Base-by-base conservation (phyloP, 2,329 filamentous ascomycete species). In the Fusarium agapanthi region DNA sequence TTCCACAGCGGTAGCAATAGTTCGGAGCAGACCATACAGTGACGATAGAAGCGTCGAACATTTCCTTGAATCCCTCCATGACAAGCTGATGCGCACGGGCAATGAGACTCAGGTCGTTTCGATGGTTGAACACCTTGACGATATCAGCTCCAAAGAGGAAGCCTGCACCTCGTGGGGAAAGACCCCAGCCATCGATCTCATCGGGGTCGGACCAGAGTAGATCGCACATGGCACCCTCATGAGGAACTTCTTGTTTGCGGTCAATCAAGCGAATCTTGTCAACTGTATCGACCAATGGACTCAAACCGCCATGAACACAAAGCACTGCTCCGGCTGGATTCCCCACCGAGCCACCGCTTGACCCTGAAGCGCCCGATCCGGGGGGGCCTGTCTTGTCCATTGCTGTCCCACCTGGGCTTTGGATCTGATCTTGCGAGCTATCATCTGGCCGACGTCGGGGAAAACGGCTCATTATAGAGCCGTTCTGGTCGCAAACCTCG, bases 21-120 rank as follows among this genome's bases (percentile, higher is more conserved):
- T 98, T 98, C 2, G 95, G 95, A 15, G 95, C 95, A 2, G 93
- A 97, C 95, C 96, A 99, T n/a, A 99, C 96, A 0, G 96, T 99
- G 45, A 98, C 96, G 72, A 99, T 98, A 53, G 91, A 94, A 20
- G 91, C 92, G 80, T 97, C 94, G 79, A 98, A 99, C 95, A 98
- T 98, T 81, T 98, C 96, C 84, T 98, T 98, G 83, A 98, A 99
- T 1, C 96, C 96, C 81, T 99, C 96, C 96, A 98, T 99, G 73
- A 99, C 96, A 28, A 99, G 90, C 82, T 99, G 96, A 80, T 99
- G 96, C 2, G 96, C 96, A 61, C 96, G 90, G 24, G 95, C 96
- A 73, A 99, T 96, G 58, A 99, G 88, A 28, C 92, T 94, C 34
- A 99, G 88, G 79, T 97, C 94, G 81, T 99, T 99, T 65, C 91